These are phyloP conservation scores for Megacollybia platyphylla DNA, from an alignment of 1,284 basidiomycete species.

Conservation along the genomic window DNA sequence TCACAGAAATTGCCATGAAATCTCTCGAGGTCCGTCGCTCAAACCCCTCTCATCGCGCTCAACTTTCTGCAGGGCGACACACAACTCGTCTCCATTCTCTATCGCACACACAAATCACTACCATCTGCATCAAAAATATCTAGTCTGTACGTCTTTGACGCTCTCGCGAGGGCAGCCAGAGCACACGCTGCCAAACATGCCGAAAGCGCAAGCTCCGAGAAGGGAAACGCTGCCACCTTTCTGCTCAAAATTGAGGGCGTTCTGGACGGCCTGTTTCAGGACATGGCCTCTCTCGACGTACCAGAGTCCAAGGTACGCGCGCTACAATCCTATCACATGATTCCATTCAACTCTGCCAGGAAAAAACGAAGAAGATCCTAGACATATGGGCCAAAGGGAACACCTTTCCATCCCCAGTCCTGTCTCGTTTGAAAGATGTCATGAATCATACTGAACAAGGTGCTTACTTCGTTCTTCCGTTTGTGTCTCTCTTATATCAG, in stretches of 20 bases:
- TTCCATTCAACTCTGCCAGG: constrained; percentile 34
- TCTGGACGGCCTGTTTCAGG: constrained; percentile 72
- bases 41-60: background rate
- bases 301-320: constrained; percentile 75
- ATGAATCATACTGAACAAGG: constrained; percentile 54
- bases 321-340: background rate
- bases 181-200: constrained; percentile 53
- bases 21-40: constrained; percentile 53
- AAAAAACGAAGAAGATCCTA: constrained; percentile 88
- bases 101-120: constrained; percentile 73
- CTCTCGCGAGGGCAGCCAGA: constrained; percentile 74
- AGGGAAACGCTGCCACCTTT: constrained; percentile 72
- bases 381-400: constrained; percentile 87
- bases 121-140: constrained; percentile 57
- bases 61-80: constrained; percentile 53
- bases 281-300: constrained; percentile 53
- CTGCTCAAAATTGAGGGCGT: constrained; percentile 78
- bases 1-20: constrained; percentile 65
- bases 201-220: constrained; percentile 37
- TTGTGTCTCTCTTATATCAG: constrained; percentile 29
- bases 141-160: constrained; percentile 85
- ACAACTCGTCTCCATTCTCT: constrained; percentile 73
- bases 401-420: constrained; percentile 68
- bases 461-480: constrained; percentile 55
- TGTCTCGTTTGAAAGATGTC: constrained; percentile 54